Conservation (phyloP, 345 rosid genomes). For the Mangifera indica region DNA sequence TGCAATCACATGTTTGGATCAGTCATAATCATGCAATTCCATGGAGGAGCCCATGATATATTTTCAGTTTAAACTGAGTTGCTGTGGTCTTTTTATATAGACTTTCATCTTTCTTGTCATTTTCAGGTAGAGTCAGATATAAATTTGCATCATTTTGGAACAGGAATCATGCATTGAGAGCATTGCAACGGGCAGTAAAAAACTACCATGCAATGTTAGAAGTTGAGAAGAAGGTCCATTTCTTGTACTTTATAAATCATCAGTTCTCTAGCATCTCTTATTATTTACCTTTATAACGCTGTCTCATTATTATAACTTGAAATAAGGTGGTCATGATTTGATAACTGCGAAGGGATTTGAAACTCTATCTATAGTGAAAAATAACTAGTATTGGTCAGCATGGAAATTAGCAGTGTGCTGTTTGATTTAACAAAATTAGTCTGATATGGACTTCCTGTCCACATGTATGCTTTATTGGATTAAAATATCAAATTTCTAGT, state of each 20-base stretch:
- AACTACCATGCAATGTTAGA: constrained; percentile 69
- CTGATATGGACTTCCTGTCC: neutral
- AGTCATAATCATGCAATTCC: neutral
- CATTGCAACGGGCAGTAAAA: constrained; percentile 72
- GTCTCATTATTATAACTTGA: neutral
- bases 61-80: constrained; percentile 17
- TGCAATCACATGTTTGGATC: constrained; percentile 1
- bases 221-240: constrained; percentile 85
- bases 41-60: neutral
- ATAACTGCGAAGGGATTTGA: neutral
- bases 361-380: neutral
- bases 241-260: constrained; percentile 9
- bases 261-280: constrained; percentile 3
- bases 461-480: neutral
- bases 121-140: constrained; percentile 98
- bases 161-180: constrained; percentile 87
- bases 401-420: neutral
- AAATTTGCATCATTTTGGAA: constrained; percentile 99
- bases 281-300: neutral
- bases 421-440: neutral
- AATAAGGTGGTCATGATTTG: neutral
- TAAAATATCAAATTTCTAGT: neutral
- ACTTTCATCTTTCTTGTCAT: constrained; percentile 24
- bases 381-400: neutral
- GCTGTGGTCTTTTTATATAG: constrained; percentile 22